Conservation (phyloP, 2,329 filamentous ascomycete species). For the Clonostachys solani region DNA sequence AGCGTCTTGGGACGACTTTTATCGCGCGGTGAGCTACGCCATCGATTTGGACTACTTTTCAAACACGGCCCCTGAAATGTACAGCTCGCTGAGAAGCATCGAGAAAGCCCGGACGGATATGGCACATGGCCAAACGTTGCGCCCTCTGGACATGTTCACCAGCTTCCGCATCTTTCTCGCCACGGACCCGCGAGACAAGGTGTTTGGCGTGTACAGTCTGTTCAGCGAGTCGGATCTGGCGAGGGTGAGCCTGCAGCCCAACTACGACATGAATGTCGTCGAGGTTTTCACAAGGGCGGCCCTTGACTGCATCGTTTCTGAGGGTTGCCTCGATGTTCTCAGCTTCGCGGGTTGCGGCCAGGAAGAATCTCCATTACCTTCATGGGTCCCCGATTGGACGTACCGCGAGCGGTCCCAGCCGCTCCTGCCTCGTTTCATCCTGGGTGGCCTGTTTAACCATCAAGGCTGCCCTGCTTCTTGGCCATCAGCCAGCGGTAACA, state of each 20-base stretch:
- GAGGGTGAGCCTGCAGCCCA: neutral
- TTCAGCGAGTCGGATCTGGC: neutral
- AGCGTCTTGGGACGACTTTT: neutral
- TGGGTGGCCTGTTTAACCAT: too few relatives aligned
- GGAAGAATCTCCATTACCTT: neutral
- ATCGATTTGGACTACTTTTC: too few relatives aligned
- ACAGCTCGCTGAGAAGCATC: neutral
- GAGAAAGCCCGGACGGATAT: neutral
- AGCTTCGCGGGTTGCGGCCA: neutral
- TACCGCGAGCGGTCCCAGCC: too few relatives aligned
- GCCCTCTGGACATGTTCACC: neutral
- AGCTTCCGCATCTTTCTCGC: neutral
- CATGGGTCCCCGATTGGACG: neutral
- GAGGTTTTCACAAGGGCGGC: neutral
- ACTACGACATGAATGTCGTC: neutral
- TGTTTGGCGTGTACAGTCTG: neutral
- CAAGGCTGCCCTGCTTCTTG: too few relatives aligned
- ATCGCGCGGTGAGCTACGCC: neutral
- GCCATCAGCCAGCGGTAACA: too few relatives aligned
- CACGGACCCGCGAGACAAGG: conserved; percentile 1
- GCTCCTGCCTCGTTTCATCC: too few relatives aligned
- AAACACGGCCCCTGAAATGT: neutral
- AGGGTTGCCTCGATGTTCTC: neutral
- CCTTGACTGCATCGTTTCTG: neutral
- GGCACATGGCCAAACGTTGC: neutral